phyloP scores from a whole-genome alignment of 1,139 yeast genomes.

The Pneumocystis murina region DNA sequence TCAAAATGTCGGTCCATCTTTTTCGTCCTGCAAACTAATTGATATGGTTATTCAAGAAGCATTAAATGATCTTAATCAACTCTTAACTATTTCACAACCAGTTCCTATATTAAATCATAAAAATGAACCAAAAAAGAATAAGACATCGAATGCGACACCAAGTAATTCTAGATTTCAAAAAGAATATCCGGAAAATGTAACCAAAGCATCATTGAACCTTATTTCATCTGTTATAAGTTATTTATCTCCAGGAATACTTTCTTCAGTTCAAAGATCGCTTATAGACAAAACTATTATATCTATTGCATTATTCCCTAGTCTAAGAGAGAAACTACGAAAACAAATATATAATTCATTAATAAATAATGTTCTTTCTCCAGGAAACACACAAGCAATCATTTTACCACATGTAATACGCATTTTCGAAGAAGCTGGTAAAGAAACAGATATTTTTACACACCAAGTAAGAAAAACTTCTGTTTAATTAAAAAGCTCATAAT shows the following conservation, averaged over 20 bases:
- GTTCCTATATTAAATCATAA: background rate
- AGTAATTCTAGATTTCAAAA: background rate
- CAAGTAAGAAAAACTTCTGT: background rate
- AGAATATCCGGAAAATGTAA: background rate
- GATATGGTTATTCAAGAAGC: background rate
- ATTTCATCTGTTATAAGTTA: background rate
- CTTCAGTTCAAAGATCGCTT: background rate
- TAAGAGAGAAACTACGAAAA: background rate
- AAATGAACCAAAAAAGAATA: background rate
- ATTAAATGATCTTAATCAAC: background rate
- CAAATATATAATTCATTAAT: background rate
- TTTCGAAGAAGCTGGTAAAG: background rate
- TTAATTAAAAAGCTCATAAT: background rate
- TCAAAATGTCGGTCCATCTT: background rate
- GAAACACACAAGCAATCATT: background rate
- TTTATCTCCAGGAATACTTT: background rate
- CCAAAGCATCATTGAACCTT: background rate
- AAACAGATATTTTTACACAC: background rate
- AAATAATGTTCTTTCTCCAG: background rate
- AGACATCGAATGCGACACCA: background rate
- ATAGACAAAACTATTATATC: background rate
- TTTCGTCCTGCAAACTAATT: background rate
- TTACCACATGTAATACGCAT: conserved; percentile 1
- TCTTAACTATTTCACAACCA: background rate
- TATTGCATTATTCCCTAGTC: background rate